Conservation (phyloP, 2,329 filamentous ascomycete species). For the Penicillium sp. region DNA sequence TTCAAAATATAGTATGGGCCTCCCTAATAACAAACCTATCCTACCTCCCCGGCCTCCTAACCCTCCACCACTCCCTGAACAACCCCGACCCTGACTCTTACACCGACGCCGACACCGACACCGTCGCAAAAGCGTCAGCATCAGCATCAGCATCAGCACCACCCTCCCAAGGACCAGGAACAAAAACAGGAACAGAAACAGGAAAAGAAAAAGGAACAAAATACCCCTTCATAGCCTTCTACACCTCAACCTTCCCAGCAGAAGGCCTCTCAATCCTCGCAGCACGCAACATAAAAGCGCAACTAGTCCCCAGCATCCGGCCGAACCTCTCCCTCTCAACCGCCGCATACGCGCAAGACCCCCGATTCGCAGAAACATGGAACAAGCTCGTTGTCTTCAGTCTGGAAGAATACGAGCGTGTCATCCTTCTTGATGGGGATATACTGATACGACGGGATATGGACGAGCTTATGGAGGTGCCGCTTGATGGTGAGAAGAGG, state of each 20-base stretch:
- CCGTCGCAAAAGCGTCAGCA: no score
- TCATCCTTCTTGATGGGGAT: conserved; percentile 77
- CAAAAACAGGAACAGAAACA: no score
- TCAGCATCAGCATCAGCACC: no score
- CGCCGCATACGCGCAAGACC: conserved; percentile 66
- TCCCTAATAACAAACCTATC: conserved; percentile 74
- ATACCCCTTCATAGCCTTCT: conserved; percentile 74
- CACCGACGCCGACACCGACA: no score
- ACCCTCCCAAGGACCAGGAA: no score
- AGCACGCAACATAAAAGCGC: conserved; percentile 62
- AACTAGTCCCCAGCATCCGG: conserved; percentile 67
- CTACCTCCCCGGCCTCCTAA: conserved; percentile 74
- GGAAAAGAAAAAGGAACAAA: no score
- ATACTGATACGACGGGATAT: conserved; percentile 76
- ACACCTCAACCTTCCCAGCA: conserved; percentile 67
- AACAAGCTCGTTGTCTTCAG: conserved; percentile 73
- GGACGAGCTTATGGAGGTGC: conserved; percentile 77
- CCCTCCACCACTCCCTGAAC: conserved; percentile 69
- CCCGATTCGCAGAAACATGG: conserved; percentile 82
- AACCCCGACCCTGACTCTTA: conserved; percentile 29
- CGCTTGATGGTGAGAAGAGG: conserved; percentile 60
- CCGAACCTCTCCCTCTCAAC: conserved; percentile 62
- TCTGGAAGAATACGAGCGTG: conserved; percentile 65
- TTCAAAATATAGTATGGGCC: conserved; percentile 63
- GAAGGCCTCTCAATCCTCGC: conserved; percentile 63